Evolutionary conservation across 2,329 filamentous ascomycete genomes (phyloP).

Genomic region (Coniochaeta pulveracea): DNA sequence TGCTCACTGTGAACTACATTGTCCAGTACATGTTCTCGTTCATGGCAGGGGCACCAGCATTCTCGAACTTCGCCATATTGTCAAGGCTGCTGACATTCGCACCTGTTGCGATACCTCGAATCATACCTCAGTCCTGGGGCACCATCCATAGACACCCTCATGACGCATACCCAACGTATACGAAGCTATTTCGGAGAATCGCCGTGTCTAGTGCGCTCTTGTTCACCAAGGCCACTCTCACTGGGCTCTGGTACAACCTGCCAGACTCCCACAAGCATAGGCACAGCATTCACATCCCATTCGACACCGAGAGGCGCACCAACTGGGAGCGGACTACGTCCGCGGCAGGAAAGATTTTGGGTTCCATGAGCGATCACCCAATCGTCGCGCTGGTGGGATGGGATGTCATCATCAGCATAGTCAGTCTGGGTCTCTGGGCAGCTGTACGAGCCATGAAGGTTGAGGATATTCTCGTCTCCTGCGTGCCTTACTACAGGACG

Average conservation of each 20-base stretch:
- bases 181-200: constrained; percentile 33
- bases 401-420: constrained; percentile 44
- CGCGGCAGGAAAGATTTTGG: constrained; percentile 32
- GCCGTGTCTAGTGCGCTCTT: constrained; percentile 30
- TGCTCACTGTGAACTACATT: constrained; percentile 22
- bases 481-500: constrained; percentile 18
- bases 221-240: constrained; percentile 30
- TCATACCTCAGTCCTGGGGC: constrained; percentile 39
- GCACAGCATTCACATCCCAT: constrained; percentile 32
- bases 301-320: constrained; percentile 31
- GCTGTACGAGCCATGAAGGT: constrained; percentile 39
- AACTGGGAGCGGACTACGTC: constrained; percentile 32
- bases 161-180: constrained; percentile 27
- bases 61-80: constrained; percentile 22
- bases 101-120: constrained; percentile 31
- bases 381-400: constrained; percentile 43
- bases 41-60: constrained; percentile 26
- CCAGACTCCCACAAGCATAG: constrained; percentile 35
- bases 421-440: constrained; percentile 47
- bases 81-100: constrained; percentile 25
- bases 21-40: constrained; percentile 26
- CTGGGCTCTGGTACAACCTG: constrained; percentile 32
- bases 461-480: constrained; percentile 31
- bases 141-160: constrained; percentile 27
- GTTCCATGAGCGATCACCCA: constrained; percentile 43